phyloP scores from a whole-genome alignment of 495 filamentous ascomycete species.

The Penicillium verhagenii region DNA sequence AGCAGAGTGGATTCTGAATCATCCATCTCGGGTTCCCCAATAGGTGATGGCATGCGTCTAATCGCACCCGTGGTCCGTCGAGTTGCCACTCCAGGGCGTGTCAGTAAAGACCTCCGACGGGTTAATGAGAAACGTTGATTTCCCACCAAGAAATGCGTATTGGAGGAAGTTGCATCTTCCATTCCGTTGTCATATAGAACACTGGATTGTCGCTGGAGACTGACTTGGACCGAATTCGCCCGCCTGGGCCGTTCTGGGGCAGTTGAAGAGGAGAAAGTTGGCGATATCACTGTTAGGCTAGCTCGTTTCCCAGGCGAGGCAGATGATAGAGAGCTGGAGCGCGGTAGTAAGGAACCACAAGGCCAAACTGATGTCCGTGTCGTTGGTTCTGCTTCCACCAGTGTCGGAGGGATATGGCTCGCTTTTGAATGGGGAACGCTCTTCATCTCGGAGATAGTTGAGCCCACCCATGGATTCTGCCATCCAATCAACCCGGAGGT shows the following conservation, averaged over 20 bases:
- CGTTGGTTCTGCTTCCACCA: conserved; percentile 17
- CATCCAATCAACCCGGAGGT: conserved; percentile 26
- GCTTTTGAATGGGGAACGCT: conserved; percentile 8
- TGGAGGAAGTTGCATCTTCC: conserved; percentile 34
- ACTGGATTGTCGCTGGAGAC: conserved; percentile 25
- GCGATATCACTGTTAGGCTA: conserved; percentile 25
- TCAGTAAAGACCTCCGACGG: conserved; percentile 49
- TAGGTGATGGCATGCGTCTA: conserved; percentile 25
- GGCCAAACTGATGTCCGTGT: neutral
- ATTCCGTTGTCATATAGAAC: conserved; percentile 24
- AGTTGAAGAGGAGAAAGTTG: conserved; percentile 12
- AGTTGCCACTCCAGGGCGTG: conserved; percentile 48
- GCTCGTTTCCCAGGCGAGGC: conserved; percentile 16
- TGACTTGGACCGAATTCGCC: conserved; percentile 34
- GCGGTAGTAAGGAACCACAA: conserved; percentile 4
- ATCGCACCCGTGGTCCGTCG: conserved; percentile 33
- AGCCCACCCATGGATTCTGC: conserved; percentile 32
- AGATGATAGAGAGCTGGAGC: conserved; percentile 15
- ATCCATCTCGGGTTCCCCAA: conserved; percentile 23
- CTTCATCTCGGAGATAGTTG: conserved; percentile 13
- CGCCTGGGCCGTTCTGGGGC: conserved; percentile 22
- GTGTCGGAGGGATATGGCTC: conserved; percentile 18
- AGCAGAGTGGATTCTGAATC: conserved; percentile 12
- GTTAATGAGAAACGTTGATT: conserved; percentile 43
- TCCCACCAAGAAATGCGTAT: conserved; percentile 38